Evolutionary conservation across 768 basidiomycete species (phyloP), one percentile per base, ranked within the genome.

Genomic region (Xerocomus potaroensis): DNA sequence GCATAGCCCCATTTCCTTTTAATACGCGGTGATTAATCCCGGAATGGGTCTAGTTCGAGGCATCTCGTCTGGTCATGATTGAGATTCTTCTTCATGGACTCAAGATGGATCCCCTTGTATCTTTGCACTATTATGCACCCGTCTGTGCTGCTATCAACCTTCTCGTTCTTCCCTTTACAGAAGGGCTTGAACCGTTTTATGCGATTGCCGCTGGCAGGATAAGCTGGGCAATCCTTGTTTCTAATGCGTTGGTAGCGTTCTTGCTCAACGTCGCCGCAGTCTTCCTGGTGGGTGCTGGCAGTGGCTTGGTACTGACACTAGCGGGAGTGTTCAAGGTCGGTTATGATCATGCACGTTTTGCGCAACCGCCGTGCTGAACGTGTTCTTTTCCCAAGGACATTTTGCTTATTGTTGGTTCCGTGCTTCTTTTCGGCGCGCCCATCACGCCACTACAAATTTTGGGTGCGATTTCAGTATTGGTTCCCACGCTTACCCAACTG

Each of bases 51-150:
- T 60, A 87, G 83, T 97, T 97, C 62, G 95, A 99, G 69, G 87
- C 91, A 1, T 87, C 88, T 16, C 87, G 95, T 32, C 79, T 98
- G 11, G 92, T 98, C 19, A 92, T 96, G 82, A 97, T 98, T 50
- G 89, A 98, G 65, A 81, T 94, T 43, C 81, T 98, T 32, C 74
- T 98, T 0, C 91, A 96, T 61, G 93, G 93, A 30, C 72, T 96
- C 60, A 96, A 96, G 71, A 97, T 98, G 94, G 92, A 96, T 61
- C 95, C 95, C 0, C 79, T 97, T 6, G 89, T 92, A 18, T 96
- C 93, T 6, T 69, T 98, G 42, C 90, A 98, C 72, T 97, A 95
- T 72, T 96, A 93, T 62, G 93, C 94, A 9, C 93, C 93, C 12
- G 90, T 97, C 42, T 98, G 95, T 65, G 92, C 95, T 0, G 65